A percentile compares a stretch with the other conserved stretches of the same genome.
Conservation (phyloP, 768 basidiomycete genomes). For the Steccherinum ochraceum region DNA sequence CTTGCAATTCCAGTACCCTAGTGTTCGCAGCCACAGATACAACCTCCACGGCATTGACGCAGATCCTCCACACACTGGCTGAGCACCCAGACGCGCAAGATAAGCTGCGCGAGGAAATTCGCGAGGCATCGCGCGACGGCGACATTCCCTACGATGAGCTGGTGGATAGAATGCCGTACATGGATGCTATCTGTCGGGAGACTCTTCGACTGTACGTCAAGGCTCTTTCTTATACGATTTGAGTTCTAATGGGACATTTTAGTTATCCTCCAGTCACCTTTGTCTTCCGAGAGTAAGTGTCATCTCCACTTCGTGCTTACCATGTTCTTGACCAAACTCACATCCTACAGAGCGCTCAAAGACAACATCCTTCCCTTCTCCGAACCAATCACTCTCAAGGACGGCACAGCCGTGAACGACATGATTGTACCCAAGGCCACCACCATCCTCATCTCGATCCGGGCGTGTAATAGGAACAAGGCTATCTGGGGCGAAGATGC, state of each 20-base stretch:
- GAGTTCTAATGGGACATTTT: constrained; percentile 4
- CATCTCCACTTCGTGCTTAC: neutral
- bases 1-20: constrained; percentile 13
- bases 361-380: constrained; percentile 24
- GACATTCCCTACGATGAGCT: constrained; percentile 18
- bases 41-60: constrained; percentile 18
- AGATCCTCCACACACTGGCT: constrained; percentile 17
- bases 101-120: constrained; percentile 22
- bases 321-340: neutral
- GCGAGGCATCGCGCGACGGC: constrained; percentile 7
- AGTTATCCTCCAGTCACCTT: constrained; percentile 8
- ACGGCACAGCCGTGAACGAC: constrained; percentile 20
- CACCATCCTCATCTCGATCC: constrained; percentile 17
- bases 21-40: constrained; percentile 23
- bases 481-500: constrained; percentile 37
- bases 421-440: constrained; percentile 23
- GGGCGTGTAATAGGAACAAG: constrained; percentile 28
- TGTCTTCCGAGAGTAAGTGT: constrained; percentile 7
- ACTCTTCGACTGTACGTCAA: constrained; percentile 40
- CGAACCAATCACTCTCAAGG: constrained; percentile 22
- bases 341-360: constrained; percentile 9
- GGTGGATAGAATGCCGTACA: constrained; percentile 44
- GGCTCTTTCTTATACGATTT: too few relatives aligned
- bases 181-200: constrained; percentile 60
- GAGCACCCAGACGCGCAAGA: constrained; percentile 29